A percentile compares a stretch with the other conserved stretches of the same genome.
These are phyloP conservation scores for Quercus aquifolioides DNA, from an alignment of 306 rosid species.

Conservation along the genomic window DNA sequence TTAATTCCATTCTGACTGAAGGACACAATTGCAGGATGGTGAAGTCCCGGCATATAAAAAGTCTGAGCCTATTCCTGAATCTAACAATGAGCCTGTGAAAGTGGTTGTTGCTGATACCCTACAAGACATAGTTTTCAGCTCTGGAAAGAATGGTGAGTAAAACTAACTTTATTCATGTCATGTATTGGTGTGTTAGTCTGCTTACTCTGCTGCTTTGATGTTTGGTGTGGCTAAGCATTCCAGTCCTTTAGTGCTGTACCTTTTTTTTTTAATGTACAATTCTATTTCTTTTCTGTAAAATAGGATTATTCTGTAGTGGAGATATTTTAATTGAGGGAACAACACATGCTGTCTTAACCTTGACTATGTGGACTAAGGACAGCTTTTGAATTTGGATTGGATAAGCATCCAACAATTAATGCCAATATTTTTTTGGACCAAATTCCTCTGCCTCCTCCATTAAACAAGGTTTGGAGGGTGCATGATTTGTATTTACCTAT, in stretches of 20 bases:
- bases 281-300: not conserved
- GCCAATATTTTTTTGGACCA: not conserved
- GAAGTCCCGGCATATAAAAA: constrained; percentile 49
- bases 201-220: not conserved
- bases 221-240: not conserved
- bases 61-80: constrained; percentile 84
- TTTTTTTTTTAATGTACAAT: not conserved
- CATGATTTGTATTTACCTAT: no score
- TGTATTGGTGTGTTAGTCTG: not conserved
- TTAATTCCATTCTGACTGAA: constrained; percentile 6
- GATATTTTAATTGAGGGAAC: not conserved
- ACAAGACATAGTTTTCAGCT: constrained; percentile 64
- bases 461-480: no score
- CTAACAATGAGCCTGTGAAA: constrained; percentile 81
- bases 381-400: not conserved
- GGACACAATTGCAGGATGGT: constrained; percentile 59
- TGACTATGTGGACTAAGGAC: no score
- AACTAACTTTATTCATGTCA: not conserved
- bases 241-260: not conserved
- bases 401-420: not conserved
- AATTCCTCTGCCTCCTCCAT: no score
- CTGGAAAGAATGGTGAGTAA: constrained; percentile 75
- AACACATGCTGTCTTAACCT: not conserved
- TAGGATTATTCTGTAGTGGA: not conserved
- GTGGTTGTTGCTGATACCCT: constrained; percentile 75